phyloP scores from a whole-genome alignment of 768 basidiomycete genomes.

The Podaxis rugospora region DNA sequence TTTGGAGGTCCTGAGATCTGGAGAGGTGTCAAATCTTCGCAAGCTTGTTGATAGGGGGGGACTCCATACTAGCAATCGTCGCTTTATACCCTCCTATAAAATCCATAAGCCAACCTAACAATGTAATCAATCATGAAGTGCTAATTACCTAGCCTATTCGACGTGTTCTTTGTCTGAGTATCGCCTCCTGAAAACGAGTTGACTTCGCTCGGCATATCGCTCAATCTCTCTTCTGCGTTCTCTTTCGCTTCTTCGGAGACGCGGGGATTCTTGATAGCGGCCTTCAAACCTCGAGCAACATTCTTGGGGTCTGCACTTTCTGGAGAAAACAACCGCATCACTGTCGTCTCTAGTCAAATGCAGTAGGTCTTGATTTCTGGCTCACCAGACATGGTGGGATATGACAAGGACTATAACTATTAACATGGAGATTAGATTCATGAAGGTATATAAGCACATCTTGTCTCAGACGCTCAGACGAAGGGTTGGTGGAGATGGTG shows the following conservation, averaged over 20 bases:
- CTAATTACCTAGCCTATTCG: neutral
- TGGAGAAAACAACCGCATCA: neutral
- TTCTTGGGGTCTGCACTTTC: conserved; percentile 30
- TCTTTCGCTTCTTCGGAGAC: conserved; percentile 44
- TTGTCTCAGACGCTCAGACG: neutral
- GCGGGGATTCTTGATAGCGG: conserved; percentile 44
- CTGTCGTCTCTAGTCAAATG: neutral
- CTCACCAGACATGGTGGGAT: neutral
- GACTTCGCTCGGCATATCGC: conserved; percentile 25
- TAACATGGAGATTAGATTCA: neutral
- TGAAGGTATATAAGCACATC: neutral
- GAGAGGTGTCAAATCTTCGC: neutral
- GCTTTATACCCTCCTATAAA: conserved; percentile 12
- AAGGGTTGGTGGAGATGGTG: neutral
- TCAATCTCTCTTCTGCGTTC: conserved; percentile 33
- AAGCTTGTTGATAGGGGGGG: neutral
- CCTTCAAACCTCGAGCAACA: conserved; percentile 48
- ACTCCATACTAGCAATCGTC: conserved; percentile 9
- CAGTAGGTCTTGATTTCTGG: neutral
- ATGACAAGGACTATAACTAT: neutral
- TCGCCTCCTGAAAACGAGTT: conserved; percentile 17
- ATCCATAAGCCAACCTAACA: neutral
- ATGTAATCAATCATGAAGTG: neutral
- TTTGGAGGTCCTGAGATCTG: conserved; percentile 5
- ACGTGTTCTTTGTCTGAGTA: conserved; percentile 17